Base-by-base conservation (phyloP, 495 filamentous ascomycete species). In the Neurospora pannonica region DNA sequence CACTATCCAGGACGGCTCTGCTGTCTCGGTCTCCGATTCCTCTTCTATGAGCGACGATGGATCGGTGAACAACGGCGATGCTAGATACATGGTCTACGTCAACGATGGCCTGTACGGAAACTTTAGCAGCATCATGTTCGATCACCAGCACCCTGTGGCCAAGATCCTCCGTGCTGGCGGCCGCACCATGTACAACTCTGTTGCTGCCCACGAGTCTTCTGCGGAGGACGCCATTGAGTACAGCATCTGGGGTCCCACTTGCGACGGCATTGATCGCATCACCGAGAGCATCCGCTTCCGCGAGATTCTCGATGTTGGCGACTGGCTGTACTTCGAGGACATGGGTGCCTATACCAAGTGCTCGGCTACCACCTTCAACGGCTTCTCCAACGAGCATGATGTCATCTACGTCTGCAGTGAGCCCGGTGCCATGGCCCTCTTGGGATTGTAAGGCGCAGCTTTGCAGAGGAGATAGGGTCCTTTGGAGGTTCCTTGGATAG, bases 281-380 rank as follows among this genome's bases (percentile, higher is more conserved):
- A 87, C 90, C 28, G 87, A 92, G 78, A 92, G 89, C 75, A 94
- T 92, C 82, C 86, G 84, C 74, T 91, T 97, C 78, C 83, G 89
- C 21, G 89, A 90, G 24, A 87, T 90, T 60, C 80, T 99, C 37
- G 90, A 97, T 79, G 92, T 95, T 17, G 95, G 95, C 38, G 96
- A 99, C 81, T 99, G 96, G 96, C 86, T 99, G 21, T 98, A 96
- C 82, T 99, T 98, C 79, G 93, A 97, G 85, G 89, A 97, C 43
- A 99, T 99, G 96, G 96, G 96, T 71, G 96, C 96, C 71, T 99
- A 99, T 82, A 97, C 96, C 77, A 95, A 91, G 86, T 97, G 94
- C 86, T 98, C 94, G 54, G 95, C 96, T 76, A 98, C 96, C 72
- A 89, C 90, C 73, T 99, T 99, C 92, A 99, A 99, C 79, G 96